These are phyloP conservation scores for Neostapfia colusana DNA, from an alignment of 176 grass and related monocot genomes.

Conservation along the genomic window DNA sequence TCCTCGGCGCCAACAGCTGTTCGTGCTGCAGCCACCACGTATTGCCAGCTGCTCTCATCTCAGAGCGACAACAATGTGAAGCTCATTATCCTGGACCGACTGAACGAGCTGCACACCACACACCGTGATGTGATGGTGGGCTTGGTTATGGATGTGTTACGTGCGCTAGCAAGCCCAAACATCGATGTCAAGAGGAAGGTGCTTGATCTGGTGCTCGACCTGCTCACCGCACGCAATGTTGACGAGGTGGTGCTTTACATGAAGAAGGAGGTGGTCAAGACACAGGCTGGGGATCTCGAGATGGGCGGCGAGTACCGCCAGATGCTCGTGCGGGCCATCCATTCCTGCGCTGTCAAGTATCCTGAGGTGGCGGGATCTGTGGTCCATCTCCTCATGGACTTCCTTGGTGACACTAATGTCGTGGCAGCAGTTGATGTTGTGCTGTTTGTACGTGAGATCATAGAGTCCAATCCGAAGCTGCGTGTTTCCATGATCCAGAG, in stretches of 20 bases:
- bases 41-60: conserved; percentile 60
- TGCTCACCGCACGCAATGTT: conserved; percentile 61
- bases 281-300: conserved; percentile 57
- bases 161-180: conserved; percentile 60
- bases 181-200: conserved; percentile 61
- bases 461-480: conserved; percentile 69
- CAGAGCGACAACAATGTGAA: conserved; percentile 87
- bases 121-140: conserved; percentile 73
- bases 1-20: conserved; percentile 71
- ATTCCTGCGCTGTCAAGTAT: conserved; percentile 68
- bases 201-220: conserved; percentile 73
- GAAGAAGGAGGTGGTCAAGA: conserved; percentile 88
- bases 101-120: conserved; percentile 47
- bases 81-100: conserved; percentile 65
- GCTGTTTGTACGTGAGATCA: conserved; percentile 75
- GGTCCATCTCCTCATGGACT: conserved; percentile 88
- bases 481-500: conserved; percentile 83
- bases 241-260: conserved; percentile 79
- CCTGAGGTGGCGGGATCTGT: conserved; percentile 80
- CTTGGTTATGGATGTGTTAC: conserved; percentile 72
- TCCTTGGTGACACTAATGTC: conserved; percentile 75
- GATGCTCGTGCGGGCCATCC: conserved; percentile 75
- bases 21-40: conserved; percentile 62
- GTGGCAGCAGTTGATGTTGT: conserved; percentile 80
- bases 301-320: conserved; percentile 69